A percentile compares a stretch with the other conserved stretches of the same genome.
Evolutionary conservation across 106 monocot species (phyloP).

Genomic region (Allium cepa): DNA sequence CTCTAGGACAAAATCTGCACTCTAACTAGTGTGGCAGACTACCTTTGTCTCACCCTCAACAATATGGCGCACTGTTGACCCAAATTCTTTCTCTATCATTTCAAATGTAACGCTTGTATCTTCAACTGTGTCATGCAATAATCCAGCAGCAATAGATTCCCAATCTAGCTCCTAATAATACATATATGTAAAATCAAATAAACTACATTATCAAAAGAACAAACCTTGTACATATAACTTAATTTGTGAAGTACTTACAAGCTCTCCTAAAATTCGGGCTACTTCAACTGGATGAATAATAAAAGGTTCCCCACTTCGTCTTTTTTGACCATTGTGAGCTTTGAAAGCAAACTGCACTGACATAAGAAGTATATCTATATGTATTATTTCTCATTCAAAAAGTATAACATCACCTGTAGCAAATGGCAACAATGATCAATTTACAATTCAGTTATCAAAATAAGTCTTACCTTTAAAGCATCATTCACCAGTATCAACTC

Average conservation of each 20-base stretch:
- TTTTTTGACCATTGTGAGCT: slow-evolving; percentile 89
- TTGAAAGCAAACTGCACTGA: slow-evolving; percentile 88
- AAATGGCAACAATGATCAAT: background rate
- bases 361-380: slow-evolving; percentile 15
- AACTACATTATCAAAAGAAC: too few species aligned
- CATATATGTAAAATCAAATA: background rate
- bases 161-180: slow-evolving; percentile 82
- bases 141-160: slow-evolving; percentile 97
- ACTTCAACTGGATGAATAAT: slow-evolving; percentile 99
- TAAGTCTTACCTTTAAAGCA: slow-evolving; percentile 67
- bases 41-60: slow-evolving; percentile 99
- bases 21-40: background rate
- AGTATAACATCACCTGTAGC: background rate
- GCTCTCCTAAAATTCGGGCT: slow-evolving; percentile 92
- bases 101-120: slow-evolving; percentile 94
- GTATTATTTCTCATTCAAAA: slow-evolving; percentile 6
- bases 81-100: slow-evolving; percentile 92
- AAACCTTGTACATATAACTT: background rate
- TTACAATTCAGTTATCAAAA: background rate
- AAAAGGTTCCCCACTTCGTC: slow-evolving; percentile 96
- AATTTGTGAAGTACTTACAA: slow-evolving; percentile 44
- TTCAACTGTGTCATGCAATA: slow-evolving; percentile 98
- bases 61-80: slow-evolving; percentile 72
- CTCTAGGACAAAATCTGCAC: background rate
- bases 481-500: slow-evolving; percentile 78